Evolutionary conservation across 805 yeast genomes (phyloP).

Genomic region (Saturnispora silvae): DNA sequence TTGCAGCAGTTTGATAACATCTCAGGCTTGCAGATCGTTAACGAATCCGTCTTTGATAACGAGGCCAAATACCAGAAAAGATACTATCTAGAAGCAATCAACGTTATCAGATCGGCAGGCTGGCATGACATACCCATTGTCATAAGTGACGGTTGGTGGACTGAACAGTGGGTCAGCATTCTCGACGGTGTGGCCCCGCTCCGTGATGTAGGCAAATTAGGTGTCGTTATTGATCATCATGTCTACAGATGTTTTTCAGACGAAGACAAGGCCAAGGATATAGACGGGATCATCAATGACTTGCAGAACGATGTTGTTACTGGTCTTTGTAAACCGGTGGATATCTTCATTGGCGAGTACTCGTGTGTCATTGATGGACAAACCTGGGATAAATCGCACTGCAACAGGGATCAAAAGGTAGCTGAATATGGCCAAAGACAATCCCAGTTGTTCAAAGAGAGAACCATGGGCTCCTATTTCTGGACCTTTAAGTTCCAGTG

Average conservation of each 20-base stretch:
- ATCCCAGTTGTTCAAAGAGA: slow-evolving; percentile 32
- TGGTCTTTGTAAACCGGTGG: slow-evolving; percentile 38
- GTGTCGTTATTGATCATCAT: slow-evolving; percentile 75
- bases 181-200: slow-evolving; percentile 32
- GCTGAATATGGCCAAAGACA: slow-evolving; percentile 53
- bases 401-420: slow-evolving; percentile 46
- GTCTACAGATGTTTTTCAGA: slow-evolving; percentile 80
- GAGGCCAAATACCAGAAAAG: slow-evolving; percentile 39
- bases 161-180: slow-evolving; percentile 68
- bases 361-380: slow-evolving; percentile 75
- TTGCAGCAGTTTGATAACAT: slow-evolving; percentile 51
- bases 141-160: slow-evolving; percentile 93
- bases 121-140: slow-evolving; percentile 56
- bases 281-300: slow-evolving; percentile 51
- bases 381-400: slow-evolving; percentile 50
- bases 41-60: slow-evolving; percentile 65
- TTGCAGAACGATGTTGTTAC: slow-evolving; percentile 40
- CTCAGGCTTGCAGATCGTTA: slow-evolving; percentile 74
- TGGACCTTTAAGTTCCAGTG: slow-evolving; percentile 85
- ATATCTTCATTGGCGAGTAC: slow-evolving; percentile 79
- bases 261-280: slow-evolving; percentile 53
- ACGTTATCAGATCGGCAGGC: slow-evolving; percentile 40
- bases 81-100: slow-evolving; percentile 58
- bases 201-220: slow-evolving; percentile 31
- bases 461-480: slow-evolving; percentile 72